Base-by-base conservation (phyloP, 2,329 filamentous ascomycete species). In the Fusarium chuoi region DNA sequence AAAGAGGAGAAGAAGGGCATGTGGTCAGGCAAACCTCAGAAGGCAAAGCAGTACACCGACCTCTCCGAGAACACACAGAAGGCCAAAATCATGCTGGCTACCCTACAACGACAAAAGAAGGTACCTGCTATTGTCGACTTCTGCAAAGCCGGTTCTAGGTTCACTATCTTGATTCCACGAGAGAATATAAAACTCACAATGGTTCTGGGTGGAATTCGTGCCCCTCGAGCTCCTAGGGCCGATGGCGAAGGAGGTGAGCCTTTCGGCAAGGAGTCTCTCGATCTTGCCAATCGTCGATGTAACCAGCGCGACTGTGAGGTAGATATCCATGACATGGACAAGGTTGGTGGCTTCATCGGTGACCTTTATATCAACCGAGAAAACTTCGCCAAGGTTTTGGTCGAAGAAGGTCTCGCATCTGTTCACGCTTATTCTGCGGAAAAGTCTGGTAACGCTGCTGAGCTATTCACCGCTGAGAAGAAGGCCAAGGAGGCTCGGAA, bases 301-400 rank as follows among this genome's bases (percentile, higher is more conserved):
- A 93, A 95, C 86, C 96, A 99, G 86, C 92, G 96, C 62, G 96
- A 99, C 82, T 95, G 96, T 55, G 96, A 98, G 83, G 94, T 99
- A 66, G 95, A 99, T 78, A 93, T 99, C 26, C 92, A 98, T 82
- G 95, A 95, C 78, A 93, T 94, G 76, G 96, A 99, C 87, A 98
- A 98, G 87, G 92, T 96, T 33, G 96, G 96, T 78, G 96, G 96
- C 42, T 99, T 99, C 86, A 98, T 99, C 76, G 96, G 96, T 62
- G 94, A 94, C 20, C 88, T 99, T 30, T 98, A 95, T 82, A 90
- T 99, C 82, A 96, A 95, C 86, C 93, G 95, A 60, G 96, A 98
- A 84, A 98, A 94, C 85, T 97, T 99, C 80, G 94, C 95, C 79
- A 98, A 98, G 87, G 83, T 94, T 5, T 89, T 99, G 3, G 91